Conservation (phyloP, 2,329 filamentous ascomycete genomes). For the Cercospora nicotianae region DNA sequence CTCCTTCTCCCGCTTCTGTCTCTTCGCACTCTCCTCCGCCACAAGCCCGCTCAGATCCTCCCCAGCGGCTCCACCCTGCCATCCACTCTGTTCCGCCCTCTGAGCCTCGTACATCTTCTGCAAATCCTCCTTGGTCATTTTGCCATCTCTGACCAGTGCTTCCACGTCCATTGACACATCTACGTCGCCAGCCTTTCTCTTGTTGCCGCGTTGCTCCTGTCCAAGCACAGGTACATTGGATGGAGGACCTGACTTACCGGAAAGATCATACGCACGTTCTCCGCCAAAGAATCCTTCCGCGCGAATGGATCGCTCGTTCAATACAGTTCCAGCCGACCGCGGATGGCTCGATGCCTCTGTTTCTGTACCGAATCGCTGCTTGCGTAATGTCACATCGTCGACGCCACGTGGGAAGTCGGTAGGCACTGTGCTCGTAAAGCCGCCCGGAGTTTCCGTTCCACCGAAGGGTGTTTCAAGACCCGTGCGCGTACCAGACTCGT, state of each 20-base stretch:
- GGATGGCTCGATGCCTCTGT: slow-evolving; percentile 77
- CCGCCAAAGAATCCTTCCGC: slow-evolving; percentile 94
- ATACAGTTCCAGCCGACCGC: slow-evolving; percentile 80
- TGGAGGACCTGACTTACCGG: slow-evolving; percentile 38
- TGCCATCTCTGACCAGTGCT: slow-evolving; percentile 69
- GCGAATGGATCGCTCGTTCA: slow-evolving; percentile 82
- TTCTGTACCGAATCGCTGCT: slow-evolving; percentile 79
- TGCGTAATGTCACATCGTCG: slow-evolving; percentile 88
- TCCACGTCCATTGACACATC: slow-evolving; percentile 91
- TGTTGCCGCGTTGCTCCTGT: slow-evolving; percentile 74
- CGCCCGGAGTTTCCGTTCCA: slow-evolving; percentile 77
- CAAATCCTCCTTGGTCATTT: slow-evolving; percentile 81
- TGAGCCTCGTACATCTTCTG: slow-evolving; percentile 74
- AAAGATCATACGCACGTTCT: slow-evolving; percentile 87
- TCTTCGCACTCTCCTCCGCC: slow-evolving; percentile 85
- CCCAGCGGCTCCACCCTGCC: slow-evolving; percentile 65
- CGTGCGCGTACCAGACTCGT: slow-evolving; percentile 54
- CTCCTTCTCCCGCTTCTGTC: slow-evolving; percentile 84
- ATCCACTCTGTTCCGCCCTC: slow-evolving; percentile 62
- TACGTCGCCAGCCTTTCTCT: slow-evolving; percentile 88
- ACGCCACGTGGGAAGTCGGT: slow-evolving; percentile 74
- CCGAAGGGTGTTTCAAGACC: slow-evolving; percentile 66
- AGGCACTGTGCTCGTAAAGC: slow-evolving; percentile 75
- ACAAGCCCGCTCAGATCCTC: slow-evolving; percentile 97
- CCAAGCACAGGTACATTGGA: slow-evolving; percentile 72